phyloP scores from a whole-genome alignment of 495 filamentous ascomycete genomes.

The Aspergillus olivimuriae region DNA sequence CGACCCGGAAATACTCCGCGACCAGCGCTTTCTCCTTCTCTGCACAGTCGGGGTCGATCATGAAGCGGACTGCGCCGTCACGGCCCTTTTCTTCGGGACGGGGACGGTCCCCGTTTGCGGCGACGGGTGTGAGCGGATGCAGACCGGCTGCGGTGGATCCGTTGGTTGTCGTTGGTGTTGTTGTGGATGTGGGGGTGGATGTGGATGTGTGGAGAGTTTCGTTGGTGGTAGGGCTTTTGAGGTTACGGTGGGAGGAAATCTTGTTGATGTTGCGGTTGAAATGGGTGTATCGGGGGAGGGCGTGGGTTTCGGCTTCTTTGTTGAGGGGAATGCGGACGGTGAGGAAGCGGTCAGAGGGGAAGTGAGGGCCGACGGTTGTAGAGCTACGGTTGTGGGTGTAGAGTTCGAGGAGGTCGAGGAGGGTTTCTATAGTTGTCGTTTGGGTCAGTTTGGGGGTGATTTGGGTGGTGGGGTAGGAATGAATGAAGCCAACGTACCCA shows the following conservation, averaged over 20 bases:
- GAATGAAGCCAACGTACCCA: slow-evolving; percentile 56
- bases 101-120: slow-evolving; percentile 41
- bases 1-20: slow-evolving; percentile 61
- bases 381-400: slow-evolving; percentile 71
- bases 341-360: slow-evolving; percentile 70
- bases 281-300: slow-evolving; percentile 48
- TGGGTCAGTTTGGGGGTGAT: background rate
- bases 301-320: slow-evolving; percentile 55
- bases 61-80: slow-evolving; percentile 81
- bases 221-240: background rate
- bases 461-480: background rate
- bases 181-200: too few species aligned
- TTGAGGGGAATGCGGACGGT: slow-evolving; percentile 81
- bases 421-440: slow-evolving; percentile 56
- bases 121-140: slow-evolving; percentile 30
- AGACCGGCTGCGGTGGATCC: slow-evolving; percentile 3
- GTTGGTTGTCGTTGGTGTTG: background rate
- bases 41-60: slow-evolving; percentile 76
- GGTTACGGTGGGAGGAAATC: slow-evolving; percentile 4
- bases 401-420: slow-evolving; percentile 80
- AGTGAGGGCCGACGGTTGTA: slow-evolving; percentile 65
- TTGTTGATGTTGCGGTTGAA: slow-evolving; percentile 15
- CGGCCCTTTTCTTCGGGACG: slow-evolving; percentile 47
- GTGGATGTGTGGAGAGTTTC: too few species aligned
- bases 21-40: slow-evolving; percentile 62